phyloP scores from a whole-genome alignment of 495 filamentous ascomycete species.

The Penicillium atrosanguineum region DNA sequence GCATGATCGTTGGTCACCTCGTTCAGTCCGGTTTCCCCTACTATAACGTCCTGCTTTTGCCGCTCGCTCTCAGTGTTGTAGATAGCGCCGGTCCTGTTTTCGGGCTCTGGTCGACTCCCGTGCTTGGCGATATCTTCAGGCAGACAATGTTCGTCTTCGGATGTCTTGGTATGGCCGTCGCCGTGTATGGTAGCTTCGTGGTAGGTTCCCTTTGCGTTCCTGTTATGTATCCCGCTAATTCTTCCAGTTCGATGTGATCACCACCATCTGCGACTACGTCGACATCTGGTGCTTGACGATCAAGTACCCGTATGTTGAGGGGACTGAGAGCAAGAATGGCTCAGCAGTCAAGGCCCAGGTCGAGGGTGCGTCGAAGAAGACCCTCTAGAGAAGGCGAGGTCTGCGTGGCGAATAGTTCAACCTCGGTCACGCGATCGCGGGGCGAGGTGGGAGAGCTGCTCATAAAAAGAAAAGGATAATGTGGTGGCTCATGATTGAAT shows the following conservation, averaged over 20 bases:
- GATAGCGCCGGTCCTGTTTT: slow-evolving; percentile 73
- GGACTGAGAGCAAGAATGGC: slow-evolving; percentile 21
- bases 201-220: slow-evolving; percentile 39
- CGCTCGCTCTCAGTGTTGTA: slow-evolving; percentile 68
- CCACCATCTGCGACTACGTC: slow-evolving; percentile 94
- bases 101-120: slow-evolving; percentile 71
- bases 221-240: neutral
- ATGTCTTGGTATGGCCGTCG: slow-evolving; percentile 74
- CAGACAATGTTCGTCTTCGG: slow-evolving; percentile 84
- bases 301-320: slow-evolving; percentile 59
- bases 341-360: slow-evolving; percentile 19
- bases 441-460: slow-evolving; percentile 8
- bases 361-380: slow-evolving; percentile 33
- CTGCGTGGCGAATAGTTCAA: slow-evolving; percentile 20
- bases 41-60: slow-evolving; percentile 69
- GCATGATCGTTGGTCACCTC: slow-evolving; percentile 92
- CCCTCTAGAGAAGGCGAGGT: slow-evolving; percentile 12
- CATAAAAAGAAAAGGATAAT: slow-evolving; percentile 5
- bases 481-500: slow-evolving; percentile 17
- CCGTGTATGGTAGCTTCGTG: slow-evolving; percentile 93
- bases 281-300: slow-evolving; percentile 99
- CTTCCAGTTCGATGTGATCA: slow-evolving; percentile 76
- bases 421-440: slow-evolving; percentile 14
- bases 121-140: slow-evolving; percentile 69
- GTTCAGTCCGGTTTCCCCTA: slow-evolving; percentile 83